Conservation (phyloP, 495 filamentous ascomycete genomes). For the Xylaria scruposa region DNA sequence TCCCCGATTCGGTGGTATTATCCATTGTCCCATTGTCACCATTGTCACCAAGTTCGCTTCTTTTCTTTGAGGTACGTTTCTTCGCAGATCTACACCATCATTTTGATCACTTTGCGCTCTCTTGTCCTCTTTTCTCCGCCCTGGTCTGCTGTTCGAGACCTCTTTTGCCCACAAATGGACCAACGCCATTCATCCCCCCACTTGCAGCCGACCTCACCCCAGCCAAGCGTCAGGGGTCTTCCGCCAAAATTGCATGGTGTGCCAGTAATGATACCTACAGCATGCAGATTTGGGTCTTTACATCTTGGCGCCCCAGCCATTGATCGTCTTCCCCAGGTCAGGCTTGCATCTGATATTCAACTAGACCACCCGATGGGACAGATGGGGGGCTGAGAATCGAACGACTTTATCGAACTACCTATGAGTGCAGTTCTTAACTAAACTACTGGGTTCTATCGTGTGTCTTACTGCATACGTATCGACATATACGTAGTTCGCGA, state of each 20-base stretch:
- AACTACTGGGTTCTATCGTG: not conserved
- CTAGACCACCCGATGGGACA: not conserved
- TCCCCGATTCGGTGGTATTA: not conserved
- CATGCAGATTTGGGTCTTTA: constrained; percentile 19
- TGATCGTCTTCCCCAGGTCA: constrained; percentile 4
- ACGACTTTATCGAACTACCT: constrained; percentile 9
- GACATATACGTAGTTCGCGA: not conserved
- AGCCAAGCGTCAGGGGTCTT: constrained; percentile 21
- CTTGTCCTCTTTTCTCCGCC: not conserved
- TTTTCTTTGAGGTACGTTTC: constrained; percentile 15
- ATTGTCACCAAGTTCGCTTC: not conserved
- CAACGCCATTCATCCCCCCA: constrained; percentile 10
- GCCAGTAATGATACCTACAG: constrained; percentile 12
- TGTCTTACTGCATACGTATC: constrained; percentile 3
- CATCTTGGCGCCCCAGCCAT: constrained; percentile 19
- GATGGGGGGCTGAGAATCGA: constrained; percentile 18
- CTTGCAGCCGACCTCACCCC: not conserved
- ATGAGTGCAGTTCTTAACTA: not conserved
- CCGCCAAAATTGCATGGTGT: constrained; percentile 22
- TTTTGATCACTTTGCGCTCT: not conserved
- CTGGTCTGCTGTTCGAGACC: not conserved
- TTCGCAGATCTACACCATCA: not conserved
- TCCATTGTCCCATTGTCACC: not conserved
- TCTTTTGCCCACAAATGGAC: constrained; percentile 1
- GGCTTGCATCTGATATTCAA: constrained; percentile 9